Evolutionary conservation across 2,329 filamentous ascomycete genomes (phyloP), one percentile per base, ranked within the genome.

Genomic region (Taxawa tesnikishii): DNA sequence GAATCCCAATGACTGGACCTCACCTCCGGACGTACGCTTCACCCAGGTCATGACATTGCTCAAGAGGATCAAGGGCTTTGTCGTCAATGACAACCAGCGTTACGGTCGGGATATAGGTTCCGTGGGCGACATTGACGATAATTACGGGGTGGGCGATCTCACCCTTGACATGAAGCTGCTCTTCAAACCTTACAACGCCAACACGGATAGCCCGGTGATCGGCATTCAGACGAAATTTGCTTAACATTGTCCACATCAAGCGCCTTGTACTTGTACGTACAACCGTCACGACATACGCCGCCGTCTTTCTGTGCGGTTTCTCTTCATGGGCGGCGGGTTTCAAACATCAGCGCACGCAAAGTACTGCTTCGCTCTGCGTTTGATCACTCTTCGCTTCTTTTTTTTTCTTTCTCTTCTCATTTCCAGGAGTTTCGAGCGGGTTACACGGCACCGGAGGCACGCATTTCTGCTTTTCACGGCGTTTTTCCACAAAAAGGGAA

Each of bases 141-240:
- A 70, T 36, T 83, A 76, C 48, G 77, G 73, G 5, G 59, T 72
- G 25, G 62, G 63, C 41, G 68, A 79, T 49, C 62, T 79, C 43
- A 79, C 73, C 6, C 62, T 83, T 38, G 71, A 83, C 54, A 80
- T 83, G 76, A 73, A 73, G 47, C 65, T 75, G 44, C 62, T 84
- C 31, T 83, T 83, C 53, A 73, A 67, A 47, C 76, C 77, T 11
- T 62, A 64, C 49, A 51, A 56, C 35, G 46, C 47, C 27, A 44
- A 48, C 26, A 29, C 47, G 32, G 47, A 54, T 36, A 49, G 48
- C 31, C 49, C 49, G n/a, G 43, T 51, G 15, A 47, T 44, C 32
- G 45, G 49, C 26, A 41, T 54, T 23, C 48, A 46, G 36, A 51
- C 51, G 12, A 36, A 43, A 13, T n/a, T 32, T 27, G 19, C 8